Evolutionary conservation across 2,329 filamentous ascomycete species (phyloP).

Genomic region (Exophiala sp.): DNA sequence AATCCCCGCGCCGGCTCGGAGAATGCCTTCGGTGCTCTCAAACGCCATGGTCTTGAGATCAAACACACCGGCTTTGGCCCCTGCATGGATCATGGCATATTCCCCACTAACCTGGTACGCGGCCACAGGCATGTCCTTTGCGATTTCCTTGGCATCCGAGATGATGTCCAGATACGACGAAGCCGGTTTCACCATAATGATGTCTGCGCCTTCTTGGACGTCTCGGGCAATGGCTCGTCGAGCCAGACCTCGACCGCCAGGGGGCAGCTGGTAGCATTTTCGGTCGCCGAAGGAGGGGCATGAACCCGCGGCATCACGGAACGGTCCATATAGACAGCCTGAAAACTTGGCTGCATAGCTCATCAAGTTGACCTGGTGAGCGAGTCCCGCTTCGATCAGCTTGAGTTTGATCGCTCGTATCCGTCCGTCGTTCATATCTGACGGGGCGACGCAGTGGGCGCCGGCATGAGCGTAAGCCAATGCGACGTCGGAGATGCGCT

Average conservation of each 20-base stretch:
- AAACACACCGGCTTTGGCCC: conserved; percentile 91
- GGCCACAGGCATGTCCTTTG: conserved; percentile 82
- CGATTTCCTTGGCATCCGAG: conserved; percentile 90
- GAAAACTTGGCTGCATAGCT: conserved; percentile 98
- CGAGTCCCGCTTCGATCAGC: conserved; percentile 88
- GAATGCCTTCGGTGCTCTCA: conserved; percentile 86
- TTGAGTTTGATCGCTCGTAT: conserved; percentile 98
- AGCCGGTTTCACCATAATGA: conserved; percentile 99
- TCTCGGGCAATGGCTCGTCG: conserved; percentile 84
- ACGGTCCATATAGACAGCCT: conserved; percentile 91
- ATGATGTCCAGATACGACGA: conserved; percentile 96
- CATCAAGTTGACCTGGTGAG: conserved; percentile 89
- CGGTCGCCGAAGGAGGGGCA: conserved; percentile 88
- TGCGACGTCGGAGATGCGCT: conserved; percentile 96
- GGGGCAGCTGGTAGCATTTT: conserved; percentile 93
- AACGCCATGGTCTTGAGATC: conserved; percentile 92
- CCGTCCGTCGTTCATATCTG: conserved; percentile 97
- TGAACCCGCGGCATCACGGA: conserved; percentile 92
- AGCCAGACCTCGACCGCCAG: conserved; percentile 83
- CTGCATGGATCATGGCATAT: conserved; percentile 96
- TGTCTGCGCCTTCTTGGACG: conserved; percentile 87
- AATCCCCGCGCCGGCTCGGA: conserved; percentile 88
- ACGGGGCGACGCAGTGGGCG: conserved; percentile 92
- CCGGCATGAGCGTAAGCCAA: conserved; percentile 92
- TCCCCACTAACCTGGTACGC: conserved; percentile 97